phyloP scores from a whole-genome alignment of 2,329 filamentous ascomycete species.

The Penicillium thymicola region DNA sequence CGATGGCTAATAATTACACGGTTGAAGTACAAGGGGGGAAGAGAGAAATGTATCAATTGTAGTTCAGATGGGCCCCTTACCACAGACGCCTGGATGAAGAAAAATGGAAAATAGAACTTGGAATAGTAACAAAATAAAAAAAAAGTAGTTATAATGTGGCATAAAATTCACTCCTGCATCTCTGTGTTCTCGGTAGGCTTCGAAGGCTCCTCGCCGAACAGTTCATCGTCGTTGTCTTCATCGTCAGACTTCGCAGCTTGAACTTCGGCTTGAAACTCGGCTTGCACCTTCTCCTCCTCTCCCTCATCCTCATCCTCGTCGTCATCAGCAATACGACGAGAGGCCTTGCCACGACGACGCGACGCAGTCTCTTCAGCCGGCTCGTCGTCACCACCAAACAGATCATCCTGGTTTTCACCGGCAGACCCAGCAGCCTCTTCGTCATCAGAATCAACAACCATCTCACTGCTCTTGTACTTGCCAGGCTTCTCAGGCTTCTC shows the following conservation, averaged over 20 bases:
- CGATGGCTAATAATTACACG: constrained; percentile 1
- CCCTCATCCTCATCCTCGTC: constrained; percentile 47
- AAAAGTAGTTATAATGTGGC: not conserved
- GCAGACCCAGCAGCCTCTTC: constrained; percentile 33
- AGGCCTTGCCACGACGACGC: constrained; percentile 33
- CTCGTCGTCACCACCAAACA: constrained; percentile 31
- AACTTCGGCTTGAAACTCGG: constrained; percentile 28
- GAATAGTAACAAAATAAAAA: constrained; percentile 8
- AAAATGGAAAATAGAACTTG: constrained; percentile 15
- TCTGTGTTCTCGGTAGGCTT: constrained; percentile 30
- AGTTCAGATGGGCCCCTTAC: constrained; percentile 1
- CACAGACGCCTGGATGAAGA: constrained; percentile 12
- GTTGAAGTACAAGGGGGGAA: not conserved
- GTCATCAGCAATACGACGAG: constrained; percentile 37
- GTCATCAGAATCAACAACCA: constrained; percentile 71
- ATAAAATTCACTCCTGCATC: constrained; percentile 33
- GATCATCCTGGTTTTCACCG: constrained; percentile 26
- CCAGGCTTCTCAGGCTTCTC: constrained; percentile 25
- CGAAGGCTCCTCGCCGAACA: constrained; percentile 35
- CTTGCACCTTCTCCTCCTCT: constrained; percentile 20
- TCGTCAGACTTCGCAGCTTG: constrained; percentile 30
- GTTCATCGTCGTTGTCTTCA: constrained; percentile 33
- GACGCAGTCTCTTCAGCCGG: constrained; percentile 43
- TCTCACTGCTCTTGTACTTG: constrained; percentile 85
- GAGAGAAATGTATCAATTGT: constrained; percentile 2